Percentiles rank a stretch among this genome's conserved stretches.
phyloP scores from a whole-genome alignment of 371 early-diverging fungal genomes.

The Mortierella sp. region DNA sequence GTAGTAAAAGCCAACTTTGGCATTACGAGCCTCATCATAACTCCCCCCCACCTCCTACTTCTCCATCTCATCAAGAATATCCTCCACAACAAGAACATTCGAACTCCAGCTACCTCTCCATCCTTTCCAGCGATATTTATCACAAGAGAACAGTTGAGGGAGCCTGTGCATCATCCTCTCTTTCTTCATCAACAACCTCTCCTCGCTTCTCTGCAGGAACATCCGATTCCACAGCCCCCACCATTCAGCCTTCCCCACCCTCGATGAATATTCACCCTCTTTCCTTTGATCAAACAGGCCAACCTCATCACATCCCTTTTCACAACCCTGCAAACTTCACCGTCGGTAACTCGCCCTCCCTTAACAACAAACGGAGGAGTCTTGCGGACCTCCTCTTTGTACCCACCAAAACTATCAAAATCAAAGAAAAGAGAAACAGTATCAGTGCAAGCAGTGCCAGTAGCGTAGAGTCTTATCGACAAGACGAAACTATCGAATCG shows the following conservation, averaged over 20 bases:
- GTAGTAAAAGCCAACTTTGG: conserved; percentile 8
- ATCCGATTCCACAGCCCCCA: conserved; percentile 16
- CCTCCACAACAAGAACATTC: conserved; percentile 10
- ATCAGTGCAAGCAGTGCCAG: conserved; percentile 31
- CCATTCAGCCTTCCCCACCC: conserved; percentile 13
- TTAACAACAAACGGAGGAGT: conserved; percentile 49
- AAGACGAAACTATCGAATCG: conserved; percentile 19
- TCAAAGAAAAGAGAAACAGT: conserved; percentile 43
- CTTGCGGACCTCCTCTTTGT: conserved; percentile 45
- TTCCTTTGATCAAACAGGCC: conserved; percentile 22
- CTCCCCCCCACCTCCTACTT: conserved; percentile 21
- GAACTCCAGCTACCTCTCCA: neutral
- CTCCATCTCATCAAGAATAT: conserved; percentile 25
- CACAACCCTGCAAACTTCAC: conserved; percentile 5
- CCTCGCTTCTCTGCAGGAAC: conserved; percentile 18
- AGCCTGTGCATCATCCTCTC: conserved; percentile 20
- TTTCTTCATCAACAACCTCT: conserved; percentile 19
- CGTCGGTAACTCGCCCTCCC: conserved; percentile 7
- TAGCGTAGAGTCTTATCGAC: conserved; percentile 42
- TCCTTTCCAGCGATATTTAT: conserved; percentile 10
- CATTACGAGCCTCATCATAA: conserved; percentile 7
- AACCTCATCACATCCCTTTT: conserved; percentile 1
- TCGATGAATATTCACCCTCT: conserved; percentile 24
- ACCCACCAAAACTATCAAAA: conserved; percentile 47
- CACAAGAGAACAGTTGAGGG: conserved; percentile 16